Conservation (phyloP, 108 stramenopile genomes). For the Skeletonema potamos region DNA sequence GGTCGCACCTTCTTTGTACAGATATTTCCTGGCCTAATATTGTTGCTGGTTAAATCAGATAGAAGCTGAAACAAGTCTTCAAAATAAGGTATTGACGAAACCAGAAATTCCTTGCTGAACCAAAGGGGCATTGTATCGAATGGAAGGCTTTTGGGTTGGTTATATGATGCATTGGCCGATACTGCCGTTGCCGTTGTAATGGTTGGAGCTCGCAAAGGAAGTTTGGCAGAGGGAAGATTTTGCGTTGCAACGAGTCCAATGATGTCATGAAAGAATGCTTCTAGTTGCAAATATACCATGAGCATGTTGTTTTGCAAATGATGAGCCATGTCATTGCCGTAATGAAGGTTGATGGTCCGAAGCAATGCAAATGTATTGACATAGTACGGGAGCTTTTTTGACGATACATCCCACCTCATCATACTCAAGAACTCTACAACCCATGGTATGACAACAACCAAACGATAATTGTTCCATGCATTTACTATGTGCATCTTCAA, state of each 20-base stretch:
- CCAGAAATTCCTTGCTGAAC: constrained; percentile 42
- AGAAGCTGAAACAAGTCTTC: constrained; percentile 64
- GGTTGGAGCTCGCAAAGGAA: constrained; percentile 5
- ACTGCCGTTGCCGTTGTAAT: neutral
- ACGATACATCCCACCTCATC: constrained; percentile 67
- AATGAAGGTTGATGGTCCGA: constrained; percentile 27
- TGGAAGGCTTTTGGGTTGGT: neutral
- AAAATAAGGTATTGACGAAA: constrained; percentile 50
- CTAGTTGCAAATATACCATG: constrained; percentile 50
- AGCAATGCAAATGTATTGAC: constrained; percentile 49
- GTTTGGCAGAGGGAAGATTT: constrained; percentile 23
- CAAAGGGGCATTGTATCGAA: constrained; percentile 37
- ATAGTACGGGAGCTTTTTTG: constrained; percentile 47
- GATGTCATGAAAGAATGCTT: constrained; percentile 53
- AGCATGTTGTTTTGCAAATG: constrained; percentile 28
- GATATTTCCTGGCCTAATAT: neutral
- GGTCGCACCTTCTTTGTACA: constrained; percentile 63
- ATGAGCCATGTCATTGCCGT: neutral
- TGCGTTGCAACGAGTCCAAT: constrained; percentile 47
- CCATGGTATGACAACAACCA: constrained; percentile 59
- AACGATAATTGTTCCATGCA: constrained; percentile 43
- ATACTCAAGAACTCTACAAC: constrained; percentile 68
- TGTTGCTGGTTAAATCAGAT: constrained; percentile 23
- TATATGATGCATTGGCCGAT: neutral
- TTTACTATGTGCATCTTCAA: constrained; percentile 42